phyloP scores from a whole-genome alignment of 345 rosid species.

The Orychophragmus violaceus region DNA sequence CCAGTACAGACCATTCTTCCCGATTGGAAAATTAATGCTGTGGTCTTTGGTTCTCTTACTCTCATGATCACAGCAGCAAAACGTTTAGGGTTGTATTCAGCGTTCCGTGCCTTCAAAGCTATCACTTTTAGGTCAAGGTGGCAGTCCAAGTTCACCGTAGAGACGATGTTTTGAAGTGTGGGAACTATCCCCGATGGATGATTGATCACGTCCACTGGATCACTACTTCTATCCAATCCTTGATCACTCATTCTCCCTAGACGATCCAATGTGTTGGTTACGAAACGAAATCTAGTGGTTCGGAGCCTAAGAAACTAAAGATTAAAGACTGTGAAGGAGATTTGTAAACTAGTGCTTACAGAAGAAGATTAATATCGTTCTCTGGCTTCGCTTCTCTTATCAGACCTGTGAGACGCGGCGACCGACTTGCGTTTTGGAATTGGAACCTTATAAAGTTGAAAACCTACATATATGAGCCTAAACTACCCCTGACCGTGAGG shows the following conservation, averaged over 20 bases:
- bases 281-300: background rate
- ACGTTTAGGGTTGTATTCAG: background rate
- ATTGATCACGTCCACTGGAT: slow-evolving; percentile 70
- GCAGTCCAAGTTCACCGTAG: background rate
- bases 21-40: background rate
- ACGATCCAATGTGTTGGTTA: background rate
- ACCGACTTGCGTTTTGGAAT: background rate
- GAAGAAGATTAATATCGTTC: background rate
- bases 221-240: slow-evolving; percentile 71
- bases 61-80: background rate
- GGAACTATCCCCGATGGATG: slow-evolving; percentile 70
- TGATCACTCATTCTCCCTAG: slow-evolving; percentile 60
- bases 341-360: slow-evolving; percentile 10
- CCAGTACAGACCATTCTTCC: background rate
- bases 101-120: background rate
- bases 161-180: background rate
- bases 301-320: background rate
- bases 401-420: background rate
- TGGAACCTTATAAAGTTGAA: background rate
- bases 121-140: background rate
- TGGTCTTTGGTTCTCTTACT: background rate
- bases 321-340: background rate
- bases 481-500: background rate
- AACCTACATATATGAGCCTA: background rate
- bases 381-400: background rate